Base-by-base conservation (phyloP, 331 rosid genomes). In the Dryas integrifolia region DNA sequence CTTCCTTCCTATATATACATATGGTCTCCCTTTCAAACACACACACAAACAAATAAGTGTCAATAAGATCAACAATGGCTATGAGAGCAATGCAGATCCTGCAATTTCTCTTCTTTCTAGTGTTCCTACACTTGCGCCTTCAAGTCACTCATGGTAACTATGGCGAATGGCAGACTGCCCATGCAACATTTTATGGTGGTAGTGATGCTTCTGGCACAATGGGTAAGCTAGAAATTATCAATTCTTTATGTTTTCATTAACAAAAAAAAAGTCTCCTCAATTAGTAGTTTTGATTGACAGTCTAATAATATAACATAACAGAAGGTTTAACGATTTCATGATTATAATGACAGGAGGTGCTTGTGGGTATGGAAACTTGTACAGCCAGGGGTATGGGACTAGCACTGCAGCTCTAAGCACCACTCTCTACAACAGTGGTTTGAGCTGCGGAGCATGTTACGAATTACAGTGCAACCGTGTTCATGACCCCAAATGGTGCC, bases 131-230 rank as follows among this genome's bases (percentile, higher is more conserved):
- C 57, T 40, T 40, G 5, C n/a, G 65, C 26, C 44, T 55, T 49
- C 73, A 58, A n/a, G 57, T 38, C 44, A 58, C 69, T 4, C 11
- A 1, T 5, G 69, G 8, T 7, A 30, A 14, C 4, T 4, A 9
- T 41, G 79, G 70, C 43, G 82, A 64, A 21, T 86, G 87, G 90
- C 53, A 56, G 4, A 60, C 50, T 48, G 88, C 82, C 13, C 86
- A 81, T 24, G 90, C 88, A 79, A 86, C 90, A 9, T 86, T 86
- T 59, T 86, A 86, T 35, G 90, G 90, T 0, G 84, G 86, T 35
- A 61, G 65, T 56, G 84, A 79, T 61, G 88, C 82, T 61, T 47
- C 79, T 4, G 86, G 86, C 59, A 79, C 86, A 2, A 79, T 83
- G 86, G 90, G 88, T 81, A 83, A 47, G 52, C 59, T 26, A 12